A percentile compares a stretch with the other conserved stretches of the same genome.
Evolutionary conservation across 495 filamentous ascomycete species (phyloP).

Genomic region (Penicillium longicatenatum): DNA sequence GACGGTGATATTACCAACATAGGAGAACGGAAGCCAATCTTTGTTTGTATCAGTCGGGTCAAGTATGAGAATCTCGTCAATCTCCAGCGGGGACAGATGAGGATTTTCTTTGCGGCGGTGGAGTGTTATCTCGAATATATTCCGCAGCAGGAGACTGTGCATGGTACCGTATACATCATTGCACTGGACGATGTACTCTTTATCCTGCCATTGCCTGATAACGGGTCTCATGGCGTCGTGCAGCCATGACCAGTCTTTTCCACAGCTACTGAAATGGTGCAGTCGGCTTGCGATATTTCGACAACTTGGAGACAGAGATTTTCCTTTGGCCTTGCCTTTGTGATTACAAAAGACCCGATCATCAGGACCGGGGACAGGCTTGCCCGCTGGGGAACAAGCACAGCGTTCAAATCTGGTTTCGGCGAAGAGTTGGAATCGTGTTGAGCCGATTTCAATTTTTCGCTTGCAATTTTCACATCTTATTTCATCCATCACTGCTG

Average conservation of each 20-base stretch:
- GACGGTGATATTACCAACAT: constrained; percentile 36
- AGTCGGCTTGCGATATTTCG: constrained; percentile 23
- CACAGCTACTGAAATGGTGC: constrained; percentile 33
- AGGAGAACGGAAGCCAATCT: constrained; percentile 33
- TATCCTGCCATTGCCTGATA: constrained; percentile 1
- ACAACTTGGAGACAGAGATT: constrained; percentile 6
- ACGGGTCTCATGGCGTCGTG: constrained; percentile 32
- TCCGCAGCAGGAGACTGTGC: constrained; percentile 35
- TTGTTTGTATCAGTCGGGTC: constrained; percentile 16
- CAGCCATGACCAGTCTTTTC: constrained; percentile 39
- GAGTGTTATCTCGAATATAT: constrained; percentile 40
- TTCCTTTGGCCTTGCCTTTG: background rate
- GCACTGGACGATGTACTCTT: constrained; percentile 24
- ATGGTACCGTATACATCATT: constrained; percentile 34
- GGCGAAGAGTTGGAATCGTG: background rate
- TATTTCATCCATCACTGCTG: background rate
- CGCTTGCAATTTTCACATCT: constrained; percentile 32
- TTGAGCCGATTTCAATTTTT: background rate
- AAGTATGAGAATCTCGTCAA: constrained; percentile 35
- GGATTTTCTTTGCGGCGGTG: constrained; percentile 26
- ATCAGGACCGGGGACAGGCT: background rate
- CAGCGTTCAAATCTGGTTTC: constrained; percentile 6
- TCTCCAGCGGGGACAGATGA: constrained; percentile 32
- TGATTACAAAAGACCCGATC: constrained; percentile 19
- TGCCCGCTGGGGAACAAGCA: constrained; percentile 9